phyloP scores from a whole-genome alignment of 345 rosid genomes.

The Abelmoschus esculentus region DNA sequence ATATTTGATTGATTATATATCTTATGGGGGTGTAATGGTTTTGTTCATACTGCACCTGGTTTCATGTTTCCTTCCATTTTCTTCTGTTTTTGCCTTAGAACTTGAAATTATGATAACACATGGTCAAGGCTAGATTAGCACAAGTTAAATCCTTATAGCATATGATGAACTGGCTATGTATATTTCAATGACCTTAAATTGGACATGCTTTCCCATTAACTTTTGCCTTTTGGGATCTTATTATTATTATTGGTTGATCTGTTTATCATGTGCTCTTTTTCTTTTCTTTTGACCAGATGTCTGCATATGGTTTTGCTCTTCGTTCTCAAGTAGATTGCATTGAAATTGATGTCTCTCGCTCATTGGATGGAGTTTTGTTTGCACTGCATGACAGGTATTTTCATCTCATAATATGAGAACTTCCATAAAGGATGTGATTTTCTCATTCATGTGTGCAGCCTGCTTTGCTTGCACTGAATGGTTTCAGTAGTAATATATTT shows the following conservation, averaged over 20 bases:
- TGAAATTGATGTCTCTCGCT: conserved; percentile 92
- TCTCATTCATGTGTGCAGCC: not conserved
- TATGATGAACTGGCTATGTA: not conserved
- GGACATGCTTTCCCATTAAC: not conserved
- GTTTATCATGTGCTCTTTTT: conserved; percentile 12
- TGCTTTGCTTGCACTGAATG: not conserved
- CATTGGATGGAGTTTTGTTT: conserved; percentile 77
- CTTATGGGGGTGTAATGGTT: not conserved
- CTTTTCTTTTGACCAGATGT: conserved; percentile 39
- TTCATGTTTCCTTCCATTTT: not conserved
- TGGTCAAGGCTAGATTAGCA: not conserved
- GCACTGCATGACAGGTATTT: conserved; percentile 86
- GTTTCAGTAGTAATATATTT: not conserved
- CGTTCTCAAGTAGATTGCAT: conserved; percentile 78
- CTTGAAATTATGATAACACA: not conserved
- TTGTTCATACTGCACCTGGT: not conserved
- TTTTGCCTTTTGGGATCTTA: not conserved
- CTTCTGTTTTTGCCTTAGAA: conserved; percentile 1
- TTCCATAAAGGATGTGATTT: not conserved
- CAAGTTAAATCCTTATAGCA: not conserved
- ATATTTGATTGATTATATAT: not conserved
- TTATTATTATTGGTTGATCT: not conserved
- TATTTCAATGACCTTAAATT: not conserved
- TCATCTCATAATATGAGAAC: conserved; percentile 6
- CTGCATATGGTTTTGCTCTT: conserved; percentile 64